These are phyloP conservation scores for Sanghuangporus baumii DNA, from an alignment of 1,284 basidiomycete species.

Conservation along the genomic window DNA sequence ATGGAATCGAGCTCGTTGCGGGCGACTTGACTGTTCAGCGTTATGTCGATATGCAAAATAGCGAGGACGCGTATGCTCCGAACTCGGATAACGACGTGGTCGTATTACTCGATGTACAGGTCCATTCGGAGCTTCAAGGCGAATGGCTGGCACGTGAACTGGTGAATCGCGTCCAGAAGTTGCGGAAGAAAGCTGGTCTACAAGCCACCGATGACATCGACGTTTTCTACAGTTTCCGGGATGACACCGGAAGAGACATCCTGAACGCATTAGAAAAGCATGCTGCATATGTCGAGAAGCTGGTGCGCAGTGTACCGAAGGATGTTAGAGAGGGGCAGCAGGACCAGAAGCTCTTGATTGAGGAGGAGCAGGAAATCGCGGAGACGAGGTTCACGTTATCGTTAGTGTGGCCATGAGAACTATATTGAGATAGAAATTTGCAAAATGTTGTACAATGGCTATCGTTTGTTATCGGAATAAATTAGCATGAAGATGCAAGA, in stretches of 20 bases:
- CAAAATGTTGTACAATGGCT: slow-evolving; percentile 19
- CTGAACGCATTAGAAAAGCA: slow-evolving; percentile 67
- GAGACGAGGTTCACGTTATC: slow-evolving; percentile 77
- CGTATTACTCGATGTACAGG: slow-evolving; percentile 84
- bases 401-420: slow-evolving; percentile 40
- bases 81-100: slow-evolving; percentile 96
- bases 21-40: slow-evolving; percentile 91
- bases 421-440: slow-evolving; percentile 12
- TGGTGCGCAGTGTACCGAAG: slow-evolving; percentile 68
- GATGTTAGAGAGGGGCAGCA: slow-evolving; percentile 51
- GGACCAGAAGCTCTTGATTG: slow-evolving; percentile 52
- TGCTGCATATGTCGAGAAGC: slow-evolving; percentile 70
- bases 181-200: slow-evolving; percentile 93
- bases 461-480: slow-evolving; percentile 10
- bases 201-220: slow-evolving; percentile 94
- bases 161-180: slow-evolving; percentile 92
- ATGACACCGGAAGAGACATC: slow-evolving; percentile 62
- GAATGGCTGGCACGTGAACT: slow-evolving; percentile 90
- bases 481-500: slow-evolving; percentile 1
- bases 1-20: slow-evolving; percentile 84
- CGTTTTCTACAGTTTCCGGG: slow-evolving; percentile 83
- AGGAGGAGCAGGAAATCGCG: slow-evolving; percentile 85
- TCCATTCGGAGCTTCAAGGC: slow-evolving; percentile 81
- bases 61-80: slow-evolving; percentile 61
- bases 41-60: slow-evolving; percentile 74